phyloP scores from a whole-genome alignment of 441 rosid species.

The Euphorbia schlechtendalii region DNA sequence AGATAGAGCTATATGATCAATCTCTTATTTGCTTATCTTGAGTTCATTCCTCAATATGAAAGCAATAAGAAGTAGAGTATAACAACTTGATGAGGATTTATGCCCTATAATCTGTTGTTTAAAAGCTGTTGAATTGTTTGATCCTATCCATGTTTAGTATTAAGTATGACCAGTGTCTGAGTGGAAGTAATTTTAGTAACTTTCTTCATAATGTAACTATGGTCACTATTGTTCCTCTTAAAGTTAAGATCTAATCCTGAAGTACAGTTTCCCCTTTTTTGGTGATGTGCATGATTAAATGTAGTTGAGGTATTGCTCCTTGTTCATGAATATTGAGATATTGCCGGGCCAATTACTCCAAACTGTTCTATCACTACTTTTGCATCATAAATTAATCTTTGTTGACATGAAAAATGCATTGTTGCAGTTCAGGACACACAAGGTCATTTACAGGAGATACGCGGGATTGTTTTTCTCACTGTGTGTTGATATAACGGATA shows the following conservation, averaged over 20 bases:
- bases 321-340: background rate
- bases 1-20: background rate
- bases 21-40: background rate
- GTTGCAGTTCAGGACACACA: constrained; percentile 86
- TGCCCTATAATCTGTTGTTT: too few relatives aligned
- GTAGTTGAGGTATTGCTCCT: background rate
- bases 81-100: background rate
- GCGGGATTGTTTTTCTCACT: constrained; percentile 92
- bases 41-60: background rate
- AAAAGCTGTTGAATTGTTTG: background rate
- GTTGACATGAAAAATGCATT: constrained; percentile 7
- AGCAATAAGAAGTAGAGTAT: too few relatives aligned
- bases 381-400: background rate
- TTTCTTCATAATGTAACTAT: too few relatives aligned
- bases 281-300: background rate
- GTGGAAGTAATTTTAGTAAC: too few relatives aligned
- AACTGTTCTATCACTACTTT: background rate
- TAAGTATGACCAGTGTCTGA: background rate
- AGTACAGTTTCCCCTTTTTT: background rate
- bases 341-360: background rate
- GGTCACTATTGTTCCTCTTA: background rate
- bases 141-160: background rate
- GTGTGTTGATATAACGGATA: constrained; percentile 92
- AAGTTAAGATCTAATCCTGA: background rate
- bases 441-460: constrained; percentile 92